Base-by-base conservation (phyloP, 108 stramenopile genomes). In the Skeletonema tropicum region DNA sequence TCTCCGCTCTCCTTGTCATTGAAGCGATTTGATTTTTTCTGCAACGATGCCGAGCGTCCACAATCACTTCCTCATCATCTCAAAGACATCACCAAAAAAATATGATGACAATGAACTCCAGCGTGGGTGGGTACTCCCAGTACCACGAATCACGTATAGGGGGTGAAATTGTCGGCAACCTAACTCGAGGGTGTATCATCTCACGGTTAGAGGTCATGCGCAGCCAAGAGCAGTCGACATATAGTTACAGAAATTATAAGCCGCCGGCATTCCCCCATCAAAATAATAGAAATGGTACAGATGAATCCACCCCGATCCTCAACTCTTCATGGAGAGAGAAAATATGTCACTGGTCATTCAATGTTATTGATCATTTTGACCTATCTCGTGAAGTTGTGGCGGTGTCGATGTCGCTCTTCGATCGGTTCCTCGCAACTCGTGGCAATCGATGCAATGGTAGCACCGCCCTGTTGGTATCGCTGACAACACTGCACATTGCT, bases 301-400 rank as follows among this genome's bases (percentile, higher is more conserved):
- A 68, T 66, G 78, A 79, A 11, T 64, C 55, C 23, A 38, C 68
- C 23, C 60, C 73, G 3, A 63, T 39, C 12, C 65, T 85, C 21
- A 85, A 86, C 32, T 73, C 71, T 6, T 64, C 73, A 6, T 93
- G 92, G 92, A 60, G 92, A 21, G 92, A 90, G 67, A 92, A 92
- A 83, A 90, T 92, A 17, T 89, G 87, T 73, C 88, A 90, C 29
- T 93, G 92, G 90, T 81, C 82, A 13, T 93, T 89, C 83, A 91
- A 88, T 66, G 93, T 94, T 5, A 84, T 94, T 8, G 92, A 94
- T 78, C 92, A 94, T 79, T 94, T 91, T 69, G 88, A 92, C 30
- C 68, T 94, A 19, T 88, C 86, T 0, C 82, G 93, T 10, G 89
- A 94, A 67, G 84, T 89, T 35, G 90, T 91, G 33, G 89, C 89